Conservation (phyloP, 2,329 filamentous ascomycete species). For the Hypocreales sp. region DNA sequence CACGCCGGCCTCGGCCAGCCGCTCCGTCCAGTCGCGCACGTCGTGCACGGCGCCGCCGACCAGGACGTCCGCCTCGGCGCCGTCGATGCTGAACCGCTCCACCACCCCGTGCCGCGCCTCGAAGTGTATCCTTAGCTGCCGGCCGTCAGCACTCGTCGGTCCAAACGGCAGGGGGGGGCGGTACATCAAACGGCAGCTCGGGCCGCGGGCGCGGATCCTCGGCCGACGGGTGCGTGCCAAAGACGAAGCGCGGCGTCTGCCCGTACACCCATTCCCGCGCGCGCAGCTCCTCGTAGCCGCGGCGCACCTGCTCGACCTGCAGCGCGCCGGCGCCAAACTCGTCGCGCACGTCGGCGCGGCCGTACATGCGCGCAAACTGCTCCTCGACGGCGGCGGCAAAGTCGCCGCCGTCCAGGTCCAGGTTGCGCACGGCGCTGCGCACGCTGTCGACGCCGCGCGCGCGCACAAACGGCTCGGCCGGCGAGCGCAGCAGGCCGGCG, state of each 20-base stretch:
- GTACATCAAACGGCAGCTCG: constrained; percentile 28
- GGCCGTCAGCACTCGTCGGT: no score
- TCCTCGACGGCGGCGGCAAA: constrained; percentile 41
- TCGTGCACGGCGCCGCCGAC: constrained; percentile 5
- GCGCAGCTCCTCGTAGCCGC: constrained; percentile 22
- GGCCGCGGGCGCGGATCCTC: constrained; percentile 42
- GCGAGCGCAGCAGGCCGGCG: constrained; percentile 57
- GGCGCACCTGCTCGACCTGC: constrained; percentile 31
- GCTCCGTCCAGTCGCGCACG: constrained; percentile 11
- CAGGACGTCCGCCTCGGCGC: neutral
- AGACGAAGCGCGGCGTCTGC: constrained; percentile 73
- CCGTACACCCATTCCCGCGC: constrained; percentile 63
- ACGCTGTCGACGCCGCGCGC: constrained; percentile 86
- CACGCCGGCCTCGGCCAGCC: constrained; percentile 11
- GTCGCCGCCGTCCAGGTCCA: constrained; percentile 34
- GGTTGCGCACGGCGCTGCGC: constrained; percentile 68
- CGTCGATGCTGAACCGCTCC: constrained; percentile 15
- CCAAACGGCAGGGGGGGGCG: no score
- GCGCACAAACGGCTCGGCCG: constrained; percentile 59
- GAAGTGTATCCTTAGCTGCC: constrained; percentile 18
- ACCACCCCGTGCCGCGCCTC: constrained; percentile 21
- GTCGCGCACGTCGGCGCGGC: constrained; percentile 16
- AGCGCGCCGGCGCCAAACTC: constrained; percentile 34
- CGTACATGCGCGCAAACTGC: constrained; percentile 57
- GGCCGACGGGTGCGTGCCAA: constrained; percentile 45